Evolutionary conservation across 305 asterid species (phyloP).

Genomic region (Striga hermonthica): DNA sequence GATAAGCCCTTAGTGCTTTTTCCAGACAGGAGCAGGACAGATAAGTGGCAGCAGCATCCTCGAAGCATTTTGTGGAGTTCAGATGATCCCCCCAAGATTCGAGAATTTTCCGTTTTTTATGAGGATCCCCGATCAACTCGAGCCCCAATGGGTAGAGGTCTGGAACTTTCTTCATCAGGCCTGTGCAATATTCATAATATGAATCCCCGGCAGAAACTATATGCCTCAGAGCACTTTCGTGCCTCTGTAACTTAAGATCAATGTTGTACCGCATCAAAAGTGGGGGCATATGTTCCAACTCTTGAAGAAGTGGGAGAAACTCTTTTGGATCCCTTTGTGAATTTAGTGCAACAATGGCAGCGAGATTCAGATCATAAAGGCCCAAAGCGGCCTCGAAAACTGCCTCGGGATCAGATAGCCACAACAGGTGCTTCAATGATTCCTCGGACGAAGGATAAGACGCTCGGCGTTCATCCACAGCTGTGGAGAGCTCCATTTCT

Average conservation of each 20-base stretch:
- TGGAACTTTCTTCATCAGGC: slow-evolving; percentile 70
- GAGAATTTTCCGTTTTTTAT: slow-evolving; percentile 59
- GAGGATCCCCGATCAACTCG: slow-evolving; percentile 56
- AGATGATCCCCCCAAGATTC: slow-evolving; percentile 98
- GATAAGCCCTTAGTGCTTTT: slow-evolving; percentile 80
- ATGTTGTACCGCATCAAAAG: slow-evolving; percentile 72
- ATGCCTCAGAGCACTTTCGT: slow-evolving; percentile 76
- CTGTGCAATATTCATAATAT: slow-evolving; percentile 63
- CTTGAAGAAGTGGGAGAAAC: slow-evolving; percentile 88
- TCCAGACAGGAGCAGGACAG: slow-evolving; percentile 70
- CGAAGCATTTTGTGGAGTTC: slow-evolving; percentile 59
- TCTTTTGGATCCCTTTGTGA: slow-evolving; percentile 96
- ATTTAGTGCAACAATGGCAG: slow-evolving; percentile 94
- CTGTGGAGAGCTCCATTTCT: slow-evolving; percentile 70
- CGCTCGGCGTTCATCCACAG: slow-evolving; percentile 46
- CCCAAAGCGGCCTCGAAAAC: slow-evolving; percentile 93
- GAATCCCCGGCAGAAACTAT: slow-evolving; percentile 79
- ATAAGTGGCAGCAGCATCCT: slow-evolving; percentile 82
- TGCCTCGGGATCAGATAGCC: slow-evolving; percentile 86
- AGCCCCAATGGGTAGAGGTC: slow-evolving; percentile 77
- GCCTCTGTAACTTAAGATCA: slow-evolving; percentile 77
- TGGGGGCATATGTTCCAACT: slow-evolving; percentile 64
- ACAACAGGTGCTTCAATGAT: slow-evolving; percentile 84
- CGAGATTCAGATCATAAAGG: slow-evolving; percentile 90
- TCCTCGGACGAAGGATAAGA: slow-evolving; percentile 87